Percentiles rank a stretch among this genome's conserved stretches.
These are phyloP conservation scores for Rhodotorula kratochvilovae DNA, from an alignment of 768 basidiomycete species.

Conservation along the genomic window DNA sequence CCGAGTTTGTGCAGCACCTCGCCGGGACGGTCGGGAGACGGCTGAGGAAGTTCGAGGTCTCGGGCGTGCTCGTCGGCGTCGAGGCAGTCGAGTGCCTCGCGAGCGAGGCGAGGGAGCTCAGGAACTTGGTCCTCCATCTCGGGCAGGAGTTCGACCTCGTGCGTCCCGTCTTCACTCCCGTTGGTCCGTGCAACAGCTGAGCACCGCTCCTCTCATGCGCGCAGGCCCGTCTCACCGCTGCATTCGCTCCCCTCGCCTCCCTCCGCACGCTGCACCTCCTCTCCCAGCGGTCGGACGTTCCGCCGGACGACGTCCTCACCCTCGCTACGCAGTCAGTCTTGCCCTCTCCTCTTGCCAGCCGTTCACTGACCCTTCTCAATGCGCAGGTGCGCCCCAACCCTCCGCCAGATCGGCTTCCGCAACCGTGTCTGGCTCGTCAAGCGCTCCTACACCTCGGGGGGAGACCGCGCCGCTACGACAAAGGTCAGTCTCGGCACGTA, in stretches of 20 bases:
- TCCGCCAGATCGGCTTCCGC: constrained; percentile 32
- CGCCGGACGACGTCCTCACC: constrained; percentile 7
- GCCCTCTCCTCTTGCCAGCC: neutral
- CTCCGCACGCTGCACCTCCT: constrained; percentile 28
- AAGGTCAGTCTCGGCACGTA: constrained; percentile 32
- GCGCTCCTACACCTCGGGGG: constrained; percentile 1
- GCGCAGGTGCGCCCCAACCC: constrained; percentile 16
- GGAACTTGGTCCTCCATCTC: constrained; percentile 30
- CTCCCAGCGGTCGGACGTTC: constrained; percentile 22
- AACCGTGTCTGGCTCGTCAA: constrained; percentile 36
- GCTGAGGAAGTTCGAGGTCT: constrained; percentile 32
- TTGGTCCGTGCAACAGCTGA: neutral
- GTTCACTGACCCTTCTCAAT: neutral
- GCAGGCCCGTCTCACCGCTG: constrained; percentile 12
- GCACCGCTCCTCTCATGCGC: no score
- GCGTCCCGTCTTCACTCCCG: neutral
- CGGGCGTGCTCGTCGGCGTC: constrained; percentile 13
- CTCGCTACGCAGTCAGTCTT: constrained; percentile 18
- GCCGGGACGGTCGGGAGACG: neutral
- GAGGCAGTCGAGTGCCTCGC: constrained; percentile 10
- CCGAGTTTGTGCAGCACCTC: neutral
- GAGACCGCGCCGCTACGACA: neutral
- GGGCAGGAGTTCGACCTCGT: constrained; percentile 22
- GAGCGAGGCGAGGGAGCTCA: neutral
- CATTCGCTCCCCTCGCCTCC: constrained; percentile 5